These are phyloP conservation scores for Rutstroemia sp. DNA, from an alignment of 2,329 filamentous ascomycete genomes.

Conservation along the genomic window DNA sequence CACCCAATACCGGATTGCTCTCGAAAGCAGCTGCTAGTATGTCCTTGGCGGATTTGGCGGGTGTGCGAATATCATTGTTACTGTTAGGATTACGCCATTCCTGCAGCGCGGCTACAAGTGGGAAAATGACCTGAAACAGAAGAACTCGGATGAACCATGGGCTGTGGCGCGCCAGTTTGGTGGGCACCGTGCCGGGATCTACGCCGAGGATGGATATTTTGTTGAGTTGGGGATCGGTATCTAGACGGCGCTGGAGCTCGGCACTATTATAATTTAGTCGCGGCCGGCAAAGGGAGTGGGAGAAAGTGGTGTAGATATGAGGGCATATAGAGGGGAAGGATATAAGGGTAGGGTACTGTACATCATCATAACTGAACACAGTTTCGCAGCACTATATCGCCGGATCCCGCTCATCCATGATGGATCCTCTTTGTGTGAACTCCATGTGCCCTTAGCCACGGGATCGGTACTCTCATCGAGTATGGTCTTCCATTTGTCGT, in stretches of 20 bases:
- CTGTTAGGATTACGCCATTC: conserved; percentile 10
- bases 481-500: not conserved
- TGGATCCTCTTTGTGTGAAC: conserved; percentile 5
- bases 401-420: conserved; percentile 1
- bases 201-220: conserved; percentile 32
- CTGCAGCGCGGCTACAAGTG: conserved; percentile 21
- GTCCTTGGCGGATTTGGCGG: conserved; percentile 31
- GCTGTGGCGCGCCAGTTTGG: conserved; percentile 25
- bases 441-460: conserved; percentile 6
- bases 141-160: conserved; percentile 21
- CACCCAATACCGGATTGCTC: conserved; percentile 17
- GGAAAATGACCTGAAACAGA: conserved; percentile 20
- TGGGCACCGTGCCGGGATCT: conserved; percentile 34
- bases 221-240: conserved; percentile 29
- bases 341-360: not conserved
- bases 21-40: conserved; percentile 29
- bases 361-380: conserved; percentile 3
- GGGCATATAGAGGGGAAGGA: not conserved
- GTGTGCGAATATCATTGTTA: conserved; percentile 29
- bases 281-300: not conserved
- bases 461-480: not conserved
- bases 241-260: conserved; percentile 11
- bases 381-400: conserved; percentile 10
- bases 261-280: not conserved
- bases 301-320: no score